phyloP scores from a whole-genome alignment of 805 yeast species.

The Cyberlindnera maritima region DNA sequence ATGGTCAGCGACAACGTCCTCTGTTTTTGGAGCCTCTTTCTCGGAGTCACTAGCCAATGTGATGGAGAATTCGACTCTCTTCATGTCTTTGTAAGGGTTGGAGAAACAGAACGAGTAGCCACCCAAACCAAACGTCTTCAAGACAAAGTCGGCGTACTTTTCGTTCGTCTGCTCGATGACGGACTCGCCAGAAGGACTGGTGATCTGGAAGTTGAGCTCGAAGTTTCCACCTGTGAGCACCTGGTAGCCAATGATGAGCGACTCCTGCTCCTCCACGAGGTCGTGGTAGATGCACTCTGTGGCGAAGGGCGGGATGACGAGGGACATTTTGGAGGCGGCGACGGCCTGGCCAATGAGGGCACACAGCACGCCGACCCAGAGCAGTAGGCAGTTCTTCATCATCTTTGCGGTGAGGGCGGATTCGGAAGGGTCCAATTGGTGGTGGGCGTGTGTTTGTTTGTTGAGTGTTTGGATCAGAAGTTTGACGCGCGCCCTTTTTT shows the following conservation, averaged over 20 bases:
- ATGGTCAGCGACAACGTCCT: conserved; percentile 50
- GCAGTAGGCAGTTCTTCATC: conserved; percentile 7
- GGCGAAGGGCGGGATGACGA: conserved; percentile 34
- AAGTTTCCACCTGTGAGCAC: conserved; percentile 65
- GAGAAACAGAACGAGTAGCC: conserved; percentile 66
- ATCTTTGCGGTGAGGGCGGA: too few relatives aligned
- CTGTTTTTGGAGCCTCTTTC: conserved; percentile 33
- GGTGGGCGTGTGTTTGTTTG: too few relatives aligned
- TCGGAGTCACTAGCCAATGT: conserved; percentile 41
- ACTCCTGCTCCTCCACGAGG: conserved; percentile 34
- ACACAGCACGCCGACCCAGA: conserved; percentile 8
- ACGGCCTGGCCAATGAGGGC: conserved; percentile 2
- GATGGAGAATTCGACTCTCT: conserved; percentile 62
- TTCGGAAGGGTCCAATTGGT: too few relatives aligned
- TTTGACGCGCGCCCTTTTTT: conserved; percentile 7
- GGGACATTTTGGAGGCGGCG: conserved; percentile 25
- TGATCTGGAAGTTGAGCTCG: conserved; percentile 62
- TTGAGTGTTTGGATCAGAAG: conserved; percentile 3
- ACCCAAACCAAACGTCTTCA: conserved; percentile 56
- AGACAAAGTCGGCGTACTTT: conserved; percentile 61
- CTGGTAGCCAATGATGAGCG: conserved; percentile 41
- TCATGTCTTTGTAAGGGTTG: conserved; percentile 61
- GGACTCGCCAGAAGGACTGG: conserved; percentile 49
- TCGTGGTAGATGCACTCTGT: conserved; percentile 43
- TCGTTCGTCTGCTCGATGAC: conserved; percentile 51